These are phyloP conservation scores for Mortierella sp. DNA, from an alignment of 371 early-diverging fungal species.

Conservation along the genomic window DNA sequence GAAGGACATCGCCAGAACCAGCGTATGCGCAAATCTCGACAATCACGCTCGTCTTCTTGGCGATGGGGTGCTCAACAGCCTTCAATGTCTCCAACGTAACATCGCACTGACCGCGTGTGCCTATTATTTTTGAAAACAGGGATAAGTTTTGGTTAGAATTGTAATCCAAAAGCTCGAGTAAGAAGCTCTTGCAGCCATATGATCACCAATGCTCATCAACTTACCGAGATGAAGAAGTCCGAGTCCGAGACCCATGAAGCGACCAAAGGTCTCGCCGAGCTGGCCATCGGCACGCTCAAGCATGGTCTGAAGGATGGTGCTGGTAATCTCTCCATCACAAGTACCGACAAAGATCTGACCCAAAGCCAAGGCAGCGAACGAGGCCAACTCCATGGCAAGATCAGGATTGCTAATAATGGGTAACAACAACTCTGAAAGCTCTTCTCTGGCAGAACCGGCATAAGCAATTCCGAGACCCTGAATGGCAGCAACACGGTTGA, in stretches of 20 bases:
- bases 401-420: slow-evolving; percentile 88
- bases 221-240: slow-evolving; percentile 86
- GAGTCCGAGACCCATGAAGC: slow-evolving; percentile 95
- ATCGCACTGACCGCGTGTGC: slow-evolving; percentile 91
- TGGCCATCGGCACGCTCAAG: slow-evolving; percentile 93
- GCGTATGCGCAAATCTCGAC: slow-evolving; percentile 93
- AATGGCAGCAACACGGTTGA: slow-evolving; percentile 59
- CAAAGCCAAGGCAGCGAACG: slow-evolving; percentile 91
- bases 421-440: slow-evolving; percentile 85
- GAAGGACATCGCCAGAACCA: slow-evolving; percentile 97
- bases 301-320: slow-evolving; percentile 93
- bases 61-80: slow-evolving; percentile 92
- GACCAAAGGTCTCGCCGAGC: slow-evolving; percentile 85
- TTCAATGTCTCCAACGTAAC: slow-evolving; percentile 95
- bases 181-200: neutral
- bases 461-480: slow-evolving; percentile 93
- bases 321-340: slow-evolving; percentile 93
- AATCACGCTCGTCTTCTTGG: slow-evolving; percentile 88
- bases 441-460: slow-evolving; percentile 91
- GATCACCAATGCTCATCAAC: neutral
- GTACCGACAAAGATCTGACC: slow-evolving; percentile 95
- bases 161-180: neutral
- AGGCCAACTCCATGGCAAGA: slow-evolving; percentile 91
- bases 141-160: neutral
- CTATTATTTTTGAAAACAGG: slow-evolving; percentile 50